Base-by-base conservation (phyloP, 495 filamentous ascomycete genomes). In the Staphylotrichum tortipilum region DNA sequence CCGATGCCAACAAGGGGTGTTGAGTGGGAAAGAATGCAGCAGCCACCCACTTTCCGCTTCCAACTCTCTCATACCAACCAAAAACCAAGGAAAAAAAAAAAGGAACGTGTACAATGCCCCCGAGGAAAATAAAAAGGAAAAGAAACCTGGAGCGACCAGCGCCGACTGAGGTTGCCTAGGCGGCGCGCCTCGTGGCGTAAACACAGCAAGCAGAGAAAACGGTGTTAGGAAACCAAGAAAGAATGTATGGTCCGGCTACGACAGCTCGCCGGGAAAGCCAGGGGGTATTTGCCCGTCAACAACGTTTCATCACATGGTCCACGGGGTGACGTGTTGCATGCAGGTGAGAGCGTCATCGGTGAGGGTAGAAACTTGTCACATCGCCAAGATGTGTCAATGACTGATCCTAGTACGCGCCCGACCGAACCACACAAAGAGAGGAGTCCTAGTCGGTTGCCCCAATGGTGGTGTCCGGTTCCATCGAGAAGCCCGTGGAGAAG, bases 401-500 rank as follows among this genome's bases (percentile, higher is more conserved):
- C 26, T 28, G 26, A 28, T 28, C 26, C 26, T n/a, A n/a, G n/a
- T n/a, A n/a, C n/a, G n/a, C n/a, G n/a, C n/a, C n/a, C n/a, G n/a
- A n/a, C n/a, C n/a, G n/a, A n/a, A n/a, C n/a, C n/a, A n/a, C n/a
- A n/a, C n/a, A n/a, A n/a, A n/a, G n/a, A n/a, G n/a, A 33, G 26
- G 43, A 44, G 18, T 56, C 57, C 60, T 74, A 78, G 41, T 78
- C 75, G 49, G 62, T 49, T 28, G 72, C 69, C 39, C 70, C 70
- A 49, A 78, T 77, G 55, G 72, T 69, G 44, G 66, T 63, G 21
- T 64, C 66, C 34, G 71, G 67, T 9, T 77, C 72, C 60, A 76
- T 71, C 8, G 55, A 58, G 53, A 75, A 71, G 24, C 61, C 55
- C 15, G 62, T 39, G 40, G 63, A 63, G 43, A 80, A 78, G 63